Evolutionary conservation across 1,139 yeast species (phyloP), one percentile per base, ranked within the genome.

Genomic region (Scheffersomyces illinoinensis): DNA sequence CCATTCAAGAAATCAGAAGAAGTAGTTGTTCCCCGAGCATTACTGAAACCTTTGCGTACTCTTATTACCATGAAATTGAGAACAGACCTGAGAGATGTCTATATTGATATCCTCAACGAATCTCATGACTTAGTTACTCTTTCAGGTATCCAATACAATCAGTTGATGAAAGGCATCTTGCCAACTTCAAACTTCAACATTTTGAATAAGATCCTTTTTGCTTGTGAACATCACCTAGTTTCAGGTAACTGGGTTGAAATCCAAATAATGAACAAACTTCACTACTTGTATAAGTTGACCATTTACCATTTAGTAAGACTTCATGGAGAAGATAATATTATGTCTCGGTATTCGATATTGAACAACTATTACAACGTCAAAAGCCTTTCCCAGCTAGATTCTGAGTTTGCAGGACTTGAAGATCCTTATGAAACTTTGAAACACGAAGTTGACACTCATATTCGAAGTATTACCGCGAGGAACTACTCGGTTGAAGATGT

Each of bases 201-300:
- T 10, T 59, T 75, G 10, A 58, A 58, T n/a, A 46, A 61, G 10
- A 63, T 72, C 14, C 62, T 80, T 20, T 58, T 58, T 1, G 63
- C 66, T 33, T 69, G 76, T 54, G 83, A 80, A 61, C 61, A 67
- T 14, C 62, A 72, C 58, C 68, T 80, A 55, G 70, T 75, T 2
- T 52, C 66, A 5, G 80, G 77, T 1, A 76, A 71, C 59, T 71
- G 75, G 68, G 68, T 69, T n/a, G 78, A 77, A 54, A 65, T 66
- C 12, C 65, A 64, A 46, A 54, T 71, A 26, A 60, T 57, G 64
- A 64, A 70, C 26, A 64, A 65, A 43, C 56, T 74, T 18, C 72
- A 71, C 54, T 66, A 64, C 54, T 54, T 76, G 54, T 78, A 76
- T 63, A 70, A 71, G 57, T 59, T 72, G 21, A 64, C 66, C 14